Evolutionary conservation across 306 rosid species (phyloP).

Genomic region (Hippophae rhamnoides): DNA sequence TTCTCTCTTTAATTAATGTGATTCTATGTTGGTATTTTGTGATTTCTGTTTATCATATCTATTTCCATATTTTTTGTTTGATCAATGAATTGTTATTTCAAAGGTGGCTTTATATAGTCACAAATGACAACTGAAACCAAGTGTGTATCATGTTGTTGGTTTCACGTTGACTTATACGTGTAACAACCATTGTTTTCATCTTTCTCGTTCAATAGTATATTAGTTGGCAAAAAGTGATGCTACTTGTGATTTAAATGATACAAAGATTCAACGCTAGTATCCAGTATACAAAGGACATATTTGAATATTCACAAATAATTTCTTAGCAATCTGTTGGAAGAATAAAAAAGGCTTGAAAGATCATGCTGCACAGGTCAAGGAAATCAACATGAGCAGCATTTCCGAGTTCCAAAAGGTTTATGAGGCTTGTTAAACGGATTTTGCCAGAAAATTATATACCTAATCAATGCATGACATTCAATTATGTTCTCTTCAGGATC

Average conservation of each 20-base stretch:
- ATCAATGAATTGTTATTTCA: too few species aligned
- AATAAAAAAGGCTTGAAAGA: constrained; percentile 55
- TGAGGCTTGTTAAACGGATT: constrained; percentile 37
- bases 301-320: constrained; percentile 60
- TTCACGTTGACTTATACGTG: too few species aligned
- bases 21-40: not conserved
- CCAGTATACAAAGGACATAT: constrained; percentile 56
- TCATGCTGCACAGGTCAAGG: constrained; percentile 41
- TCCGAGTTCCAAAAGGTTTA: constrained; percentile 71
- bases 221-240: too few species aligned
- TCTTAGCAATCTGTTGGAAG: constrained; percentile 50
- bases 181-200: too few species aligned
- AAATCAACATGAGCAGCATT: constrained; percentile 48
- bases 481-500: constrained; percentile 47
- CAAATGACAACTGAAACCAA: too few species aligned
- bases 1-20: not conserved
- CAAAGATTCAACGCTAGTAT: constrained; percentile 56
- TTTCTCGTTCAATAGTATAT: too few species aligned
- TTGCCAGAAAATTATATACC: not conserved
- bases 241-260: constrained; percentile 15
- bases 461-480: constrained; percentile 14
- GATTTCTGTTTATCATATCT: not conserved
- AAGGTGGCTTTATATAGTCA: too few species aligned
- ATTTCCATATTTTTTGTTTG: too few species aligned
- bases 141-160: too few species aligned